phyloP scores from a whole-genome alignment of 2,329 filamentous ascomycete genomes.

The Botrytis medusae region DNA sequence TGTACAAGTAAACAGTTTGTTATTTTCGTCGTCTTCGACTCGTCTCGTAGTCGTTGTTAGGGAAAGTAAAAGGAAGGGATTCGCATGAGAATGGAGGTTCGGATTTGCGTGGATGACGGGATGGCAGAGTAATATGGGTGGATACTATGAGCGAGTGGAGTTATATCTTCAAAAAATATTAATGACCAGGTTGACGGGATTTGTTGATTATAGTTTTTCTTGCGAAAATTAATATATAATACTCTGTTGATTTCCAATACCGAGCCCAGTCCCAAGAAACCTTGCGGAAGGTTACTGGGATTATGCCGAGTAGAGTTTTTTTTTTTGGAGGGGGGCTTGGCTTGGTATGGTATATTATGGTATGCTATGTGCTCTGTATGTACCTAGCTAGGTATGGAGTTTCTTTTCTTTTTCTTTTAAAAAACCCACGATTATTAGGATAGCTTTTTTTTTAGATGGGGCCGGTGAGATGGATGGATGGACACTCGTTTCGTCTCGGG shows the following conservation, averaged over 20 bases:
- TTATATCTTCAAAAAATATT: not conserved
- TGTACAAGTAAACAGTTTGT: not conserved
- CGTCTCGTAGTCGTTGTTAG: not conserved
- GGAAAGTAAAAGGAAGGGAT: not conserved
- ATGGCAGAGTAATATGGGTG: not conserved
- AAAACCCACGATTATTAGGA: not conserved
- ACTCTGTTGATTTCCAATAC: not conserved
- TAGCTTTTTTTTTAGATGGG: not conserved
- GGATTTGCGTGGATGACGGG: not conserved
- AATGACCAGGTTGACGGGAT: not conserved
- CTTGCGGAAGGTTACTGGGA: not conserved
- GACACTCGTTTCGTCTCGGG: not conserved
- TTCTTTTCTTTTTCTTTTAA: not conserved
- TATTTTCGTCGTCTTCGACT: not conserved
- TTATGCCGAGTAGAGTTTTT: slow-evolving; percentile 1
- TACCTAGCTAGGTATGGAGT: not conserved
- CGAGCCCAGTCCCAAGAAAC: not conserved
- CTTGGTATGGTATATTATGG: not conserved
- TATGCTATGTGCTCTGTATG: not conserved
- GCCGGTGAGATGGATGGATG: not conserved
- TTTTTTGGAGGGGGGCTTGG: not conserved
- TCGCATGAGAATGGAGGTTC: not conserved
- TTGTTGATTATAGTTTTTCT: not conserved
- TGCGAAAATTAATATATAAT: not conserved
- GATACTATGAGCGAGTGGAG: not conserved